Base-by-base conservation (phyloP, 2,329 filamentous ascomycete genomes). In the Aspergillus fumigatus region DNA sequence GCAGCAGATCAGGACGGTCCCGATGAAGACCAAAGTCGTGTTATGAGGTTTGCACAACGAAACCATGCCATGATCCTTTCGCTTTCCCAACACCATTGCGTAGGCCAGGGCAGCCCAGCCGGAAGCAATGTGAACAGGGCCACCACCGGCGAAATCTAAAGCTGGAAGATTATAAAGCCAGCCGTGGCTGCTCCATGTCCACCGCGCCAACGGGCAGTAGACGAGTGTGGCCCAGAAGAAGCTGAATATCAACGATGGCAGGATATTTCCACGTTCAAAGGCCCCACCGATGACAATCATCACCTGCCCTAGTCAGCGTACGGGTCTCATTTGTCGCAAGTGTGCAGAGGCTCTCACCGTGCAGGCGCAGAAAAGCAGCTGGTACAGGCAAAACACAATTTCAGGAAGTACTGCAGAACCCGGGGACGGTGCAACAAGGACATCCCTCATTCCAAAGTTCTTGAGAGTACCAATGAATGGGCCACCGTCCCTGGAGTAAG, bases 141-240 rank as follows among this genome's bases (percentile, higher is more conserved):
- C 88, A 48, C 87, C 88, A 48, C 88, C 88, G 35, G 88, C 88
- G 65, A 90, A 91, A 72, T 91, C 88, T 63, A 89, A 82, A 26
- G 85, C 83, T 50, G 86, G 86, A 45, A 90, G 80, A 21, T 82
- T 81, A 73, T 80, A 86, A 27, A 89, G 80, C 87, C 88, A 91
- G 49, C 88, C 88, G 59, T 84, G 86, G 52, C 79, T 75, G 73
- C 90, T 90, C 88, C 88, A 91, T 48, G 88, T 90, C 83, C 88
- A 90, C 74, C 88, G 89, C 49, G 88, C 88, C 59, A 90, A 83
- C 21, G 86, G 86, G 65, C 88, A 86, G 74, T 90, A 89, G 59
- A 89, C 85, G 60, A 89, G 79, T 43, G 86, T 89, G 17, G 84
- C 77, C 86, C 87, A 89, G 70, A 87, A 79, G 73, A 90, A 88